Conservation (phyloP, 176 grass and related monocot genomes). For the Pharus latifolius region DNA sequence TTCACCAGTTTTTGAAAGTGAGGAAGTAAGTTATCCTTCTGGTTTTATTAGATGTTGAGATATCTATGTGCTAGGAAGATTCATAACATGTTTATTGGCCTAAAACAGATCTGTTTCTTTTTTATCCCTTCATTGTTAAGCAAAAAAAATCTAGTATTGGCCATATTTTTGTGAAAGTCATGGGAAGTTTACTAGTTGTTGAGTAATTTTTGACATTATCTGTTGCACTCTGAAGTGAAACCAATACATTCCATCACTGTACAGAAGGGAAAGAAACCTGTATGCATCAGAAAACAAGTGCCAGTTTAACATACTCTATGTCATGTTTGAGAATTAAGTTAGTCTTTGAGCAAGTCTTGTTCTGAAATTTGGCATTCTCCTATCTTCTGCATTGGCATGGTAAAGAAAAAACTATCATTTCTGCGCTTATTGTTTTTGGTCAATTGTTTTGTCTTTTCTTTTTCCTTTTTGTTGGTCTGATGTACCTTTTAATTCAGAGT, state of each 20-base stretch:
- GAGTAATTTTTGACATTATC: no score
- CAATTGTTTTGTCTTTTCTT: neutral
- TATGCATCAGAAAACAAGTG: no score
- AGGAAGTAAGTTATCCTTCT: constrained; percentile 51
- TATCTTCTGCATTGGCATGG: neutral
- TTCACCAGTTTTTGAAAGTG: constrained; percentile 86
- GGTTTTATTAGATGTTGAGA: neutral
- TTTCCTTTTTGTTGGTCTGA: neutral
- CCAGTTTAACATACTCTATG: no score
- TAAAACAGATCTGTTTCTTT: neutral
- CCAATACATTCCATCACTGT: no score
- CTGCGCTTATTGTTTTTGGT: no score
- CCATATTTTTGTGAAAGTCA: no score
- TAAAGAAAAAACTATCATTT: neutral
- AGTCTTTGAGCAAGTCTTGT: neutral
- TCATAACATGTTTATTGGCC: neutral
- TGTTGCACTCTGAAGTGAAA: no score
- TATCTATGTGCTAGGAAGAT: neutral
- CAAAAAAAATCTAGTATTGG: no score
- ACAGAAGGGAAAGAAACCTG: no score
- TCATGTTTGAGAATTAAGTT: neutral
- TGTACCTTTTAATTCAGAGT: neutral
- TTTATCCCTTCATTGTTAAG: neutral
- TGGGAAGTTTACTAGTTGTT: no score
- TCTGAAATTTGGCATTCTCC: neutral